Percentiles rank a stretch among this genome's conserved stretches.
Evolutionary conservation across 352 stramenopile species (phyloP).

Genomic region (Globisporangium acanthophoron): DNA sequence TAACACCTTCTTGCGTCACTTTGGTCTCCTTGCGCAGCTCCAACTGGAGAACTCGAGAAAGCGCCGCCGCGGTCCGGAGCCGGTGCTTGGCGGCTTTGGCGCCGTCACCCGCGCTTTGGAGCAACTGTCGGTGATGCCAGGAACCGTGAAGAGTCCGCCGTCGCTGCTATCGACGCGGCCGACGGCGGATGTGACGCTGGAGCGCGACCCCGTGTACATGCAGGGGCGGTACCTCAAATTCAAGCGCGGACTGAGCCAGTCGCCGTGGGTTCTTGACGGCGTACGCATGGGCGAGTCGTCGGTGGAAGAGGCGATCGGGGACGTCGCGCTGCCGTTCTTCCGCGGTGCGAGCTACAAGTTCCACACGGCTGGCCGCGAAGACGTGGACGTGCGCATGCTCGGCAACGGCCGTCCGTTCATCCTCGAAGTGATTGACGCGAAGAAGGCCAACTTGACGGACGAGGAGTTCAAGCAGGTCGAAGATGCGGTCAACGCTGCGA

Average conservation of each 20-base stretch:
- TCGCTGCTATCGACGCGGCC: slow-evolving; percentile 29
- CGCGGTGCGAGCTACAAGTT: slow-evolving; percentile 89
- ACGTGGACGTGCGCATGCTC: slow-evolving; percentile 97
- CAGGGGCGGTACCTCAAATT: slow-evolving; percentile 90
- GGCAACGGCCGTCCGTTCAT: slow-evolving; percentile 92
- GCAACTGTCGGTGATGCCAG: slow-evolving; percentile 36
- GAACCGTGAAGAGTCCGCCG: slow-evolving; percentile 51
- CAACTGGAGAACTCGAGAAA: slow-evolving; percentile 61
- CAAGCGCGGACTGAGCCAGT: slow-evolving; percentile 86
- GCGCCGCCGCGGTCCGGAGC: slow-evolving; percentile 51
- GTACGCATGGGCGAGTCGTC: slow-evolving; percentile 81
- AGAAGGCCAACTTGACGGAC: slow-evolving; percentile 56
- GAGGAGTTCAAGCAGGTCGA: slow-evolving; percentile 50
- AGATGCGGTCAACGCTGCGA: slow-evolving; percentile 59
- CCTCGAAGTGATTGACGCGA: slow-evolving; percentile 80
- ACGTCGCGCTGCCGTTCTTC: slow-evolving; percentile 63
- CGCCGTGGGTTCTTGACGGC: slow-evolving; percentile 87
- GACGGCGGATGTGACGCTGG: slow-evolving; percentile 33
- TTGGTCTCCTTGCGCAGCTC: slow-evolving; percentile 21
- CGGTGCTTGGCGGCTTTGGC: slow-evolving; percentile 72
- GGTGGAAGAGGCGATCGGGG: slow-evolving; percentile 87
- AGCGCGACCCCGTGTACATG: slow-evolving; percentile 85
- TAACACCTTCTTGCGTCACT: background rate
- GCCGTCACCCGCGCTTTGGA: slow-evolving; percentile 63
- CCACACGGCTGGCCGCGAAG: slow-evolving; percentile 94